Evolutionary conservation across 345 rosid species (phyloP), one percentile per base, ranked within the genome.

Genomic region (Eucalyptus victrix): DNA sequence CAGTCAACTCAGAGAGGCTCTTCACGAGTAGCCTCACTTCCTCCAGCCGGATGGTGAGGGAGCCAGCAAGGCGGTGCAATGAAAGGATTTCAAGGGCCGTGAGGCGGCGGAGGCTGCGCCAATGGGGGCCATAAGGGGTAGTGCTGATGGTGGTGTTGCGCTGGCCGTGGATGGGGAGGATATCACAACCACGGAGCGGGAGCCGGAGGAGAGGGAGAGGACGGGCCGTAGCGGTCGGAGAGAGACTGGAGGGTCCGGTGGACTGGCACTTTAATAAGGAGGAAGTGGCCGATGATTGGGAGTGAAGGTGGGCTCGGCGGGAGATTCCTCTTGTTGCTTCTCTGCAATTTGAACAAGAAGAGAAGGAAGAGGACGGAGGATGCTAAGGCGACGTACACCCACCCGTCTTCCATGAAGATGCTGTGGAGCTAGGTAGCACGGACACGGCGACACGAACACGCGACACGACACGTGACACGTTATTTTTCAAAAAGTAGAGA

Each of bases 261-360:
- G 58, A 89, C 62, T 7, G 89, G 91, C 58, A 87, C 86, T 80
- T 86, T 88, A 28, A 90, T 37, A n/a, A 92, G 91, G 89, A 86
- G 88, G 87, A 92, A 90, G 49, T 90, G 90, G 87, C 91, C 89
- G 24, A 92, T 81, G 37, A 92, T 69, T 2, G 93, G 93, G 15
- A 92, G 86, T 4, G 81, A 89, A 17, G 72, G 81, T 30, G 92
- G 90, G 88, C 88, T 89, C 42, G 88, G 88, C 12, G 86, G 91
- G 21, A 88, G 91, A 53, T 83, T 49, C 23, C 47, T 47, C 34
- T 32, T 34, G 58, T 49, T 47, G 26, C 44, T 47, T 24, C 56
- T 87, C 28, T 40, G 44, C 69, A 87, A 85, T 32, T 45, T 72
- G 56, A 42, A 40, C 65, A 34, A 8, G 49, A 44, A 60, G 76